Base-by-base conservation (phyloP, 371 early-diverging fungal species). In the Mortierella polycephala region DNA sequence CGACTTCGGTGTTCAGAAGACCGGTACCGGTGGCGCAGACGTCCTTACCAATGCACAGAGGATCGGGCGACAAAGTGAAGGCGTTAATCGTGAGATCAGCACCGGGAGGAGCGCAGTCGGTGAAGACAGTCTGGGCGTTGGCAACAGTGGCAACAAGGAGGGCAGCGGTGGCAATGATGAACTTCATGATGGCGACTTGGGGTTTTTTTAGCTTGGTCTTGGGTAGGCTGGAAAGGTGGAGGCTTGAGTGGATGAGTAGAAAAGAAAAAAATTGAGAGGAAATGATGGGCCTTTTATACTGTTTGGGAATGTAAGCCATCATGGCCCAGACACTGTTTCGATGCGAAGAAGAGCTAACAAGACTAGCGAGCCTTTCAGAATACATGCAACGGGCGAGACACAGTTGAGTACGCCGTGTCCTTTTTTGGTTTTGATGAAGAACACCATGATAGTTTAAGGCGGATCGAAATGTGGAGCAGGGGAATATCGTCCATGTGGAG, bases 91-190 rank as follows among this genome's bases (percentile, higher is more conserved):
- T 14, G 50, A 75, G 39, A 23, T 65, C 58, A 0, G 74, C 49
- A 57, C 54, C n/a, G 12, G 47, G 47, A 9, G 59, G 14, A 20
- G 75, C 63, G 50, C 70, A 75, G 67, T 45, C 55, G 60, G 57
- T 60, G 59, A 61, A 60, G 52, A 50, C 53, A 7, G 14, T 21
- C 47, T 70, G 71, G 55, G 70, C 70, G 41, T 57, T 57, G 30
- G 57, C 71, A 13, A 66, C 64, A n/a, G 71, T 52, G 53, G 61
- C 57, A 18, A 66, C 41, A 55, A 69, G 50, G 57, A 70, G 64
- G 18, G 70, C 54, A 5, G 67, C 71, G 51, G 65, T 11, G 53
- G 76, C 70, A 45, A 70, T 41, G 60, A 75, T 45, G 71, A 76
- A 71, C 65, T 68, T 76, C 77, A 76, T 75, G 61, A 40, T 53